Conservation (phyloP, 2,329 filamentous ascomycete species). For the Ilyonectria robusta region DNA sequence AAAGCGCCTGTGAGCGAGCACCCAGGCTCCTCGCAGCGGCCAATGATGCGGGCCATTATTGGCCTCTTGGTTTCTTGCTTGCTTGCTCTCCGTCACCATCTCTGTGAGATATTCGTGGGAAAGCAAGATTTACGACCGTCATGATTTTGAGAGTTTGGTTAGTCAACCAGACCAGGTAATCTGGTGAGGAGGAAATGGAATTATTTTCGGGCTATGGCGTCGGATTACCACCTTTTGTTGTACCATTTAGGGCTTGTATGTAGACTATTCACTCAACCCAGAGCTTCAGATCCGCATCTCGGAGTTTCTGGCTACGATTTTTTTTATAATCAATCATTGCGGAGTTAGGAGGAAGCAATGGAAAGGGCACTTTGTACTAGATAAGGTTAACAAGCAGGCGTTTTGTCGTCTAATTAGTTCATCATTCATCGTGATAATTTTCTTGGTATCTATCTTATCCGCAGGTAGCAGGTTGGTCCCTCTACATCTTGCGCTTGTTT, state of each 20-base stretch:
- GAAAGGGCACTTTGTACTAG: slow-evolving; percentile 38
- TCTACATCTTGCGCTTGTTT: slow-evolving; percentile 68
- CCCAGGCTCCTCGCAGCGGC: slow-evolving; percentile 22
- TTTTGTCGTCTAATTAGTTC: slow-evolving; percentile 48
- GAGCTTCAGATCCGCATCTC: slow-evolving; percentile 33
- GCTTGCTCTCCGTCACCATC: slow-evolving; percentile 29
- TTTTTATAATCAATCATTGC: slow-evolving; percentile 29
- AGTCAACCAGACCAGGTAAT: slow-evolving; percentile 34
- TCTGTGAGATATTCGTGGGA: slow-evolving; percentile 37
- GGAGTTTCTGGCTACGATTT: slow-evolving; percentile 42
- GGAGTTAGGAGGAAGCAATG: slow-evolving; percentile 26
- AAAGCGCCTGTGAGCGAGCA: slow-evolving; percentile 74
- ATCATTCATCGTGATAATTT: slow-evolving; percentile 48
- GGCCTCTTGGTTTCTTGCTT: slow-evolving; percentile 26
- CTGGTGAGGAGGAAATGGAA: slow-evolving; percentile 22
- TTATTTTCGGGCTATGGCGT: slow-evolving; percentile 43
- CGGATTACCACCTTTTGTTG: slow-evolving; percentile 43
- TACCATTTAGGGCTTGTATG: slow-evolving; percentile 45
- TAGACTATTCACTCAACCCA: slow-evolving; percentile 43
- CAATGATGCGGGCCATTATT: slow-evolving; percentile 46
- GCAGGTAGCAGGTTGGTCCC: slow-evolving; percentile 1
- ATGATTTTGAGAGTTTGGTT: slow-evolving; percentile 46
- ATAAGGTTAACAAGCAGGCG: slow-evolving; percentile 39
- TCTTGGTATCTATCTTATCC: slow-evolving; percentile 29
- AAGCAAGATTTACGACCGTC: slow-evolving; percentile 47